Percentiles rank a stretch among this genome's conserved stretches.
These are phyloP conservation scores for Piromyces finnis DNA, from an alignment of 192 early-diverging fungal species.

Conservation along the genomic window DNA sequence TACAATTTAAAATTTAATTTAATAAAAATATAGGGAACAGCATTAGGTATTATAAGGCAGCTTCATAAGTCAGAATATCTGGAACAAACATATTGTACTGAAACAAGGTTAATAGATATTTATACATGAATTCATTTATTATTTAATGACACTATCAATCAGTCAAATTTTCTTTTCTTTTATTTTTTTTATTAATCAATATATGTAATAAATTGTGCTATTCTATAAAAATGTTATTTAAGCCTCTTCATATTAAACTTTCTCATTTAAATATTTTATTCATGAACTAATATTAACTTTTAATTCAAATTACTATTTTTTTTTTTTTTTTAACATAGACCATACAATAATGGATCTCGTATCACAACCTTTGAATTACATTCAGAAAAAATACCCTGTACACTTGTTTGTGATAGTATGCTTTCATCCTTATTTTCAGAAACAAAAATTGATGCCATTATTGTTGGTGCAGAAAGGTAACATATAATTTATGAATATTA, in stretches of 20 bases:
- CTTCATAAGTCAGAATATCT: slow-evolving; percentile 32
- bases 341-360: slow-evolving; percentile 93
- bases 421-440: slow-evolving; percentile 56
- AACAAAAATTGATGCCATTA: slow-evolving; percentile 56
- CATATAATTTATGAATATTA: not conserved
- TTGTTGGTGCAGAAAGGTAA: slow-evolving; percentile 85
- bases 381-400: slow-evolving; percentile 79
- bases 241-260: no score
- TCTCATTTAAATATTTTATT: no score
- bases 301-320: no score
- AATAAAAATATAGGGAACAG: slow-evolving; percentile 69
- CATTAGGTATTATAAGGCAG: slow-evolving; percentile 78
- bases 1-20: no score
- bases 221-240: no score
- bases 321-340: slow-evolving; percentile 8
- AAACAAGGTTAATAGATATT: slow-evolving; percentile 40
- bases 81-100: slow-evolving; percentile 76
- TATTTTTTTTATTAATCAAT: no score
- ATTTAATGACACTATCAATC: no score
- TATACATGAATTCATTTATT: no score
- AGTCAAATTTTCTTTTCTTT: no score
- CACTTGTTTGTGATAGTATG: slow-evolving; percentile 82
- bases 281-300: no score
- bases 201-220: no score
- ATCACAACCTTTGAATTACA: slow-evolving; percentile 89